phyloP scores from a whole-genome alignment of 345 rosid genomes.

The Eucalyptus lansdowneana region DNA sequence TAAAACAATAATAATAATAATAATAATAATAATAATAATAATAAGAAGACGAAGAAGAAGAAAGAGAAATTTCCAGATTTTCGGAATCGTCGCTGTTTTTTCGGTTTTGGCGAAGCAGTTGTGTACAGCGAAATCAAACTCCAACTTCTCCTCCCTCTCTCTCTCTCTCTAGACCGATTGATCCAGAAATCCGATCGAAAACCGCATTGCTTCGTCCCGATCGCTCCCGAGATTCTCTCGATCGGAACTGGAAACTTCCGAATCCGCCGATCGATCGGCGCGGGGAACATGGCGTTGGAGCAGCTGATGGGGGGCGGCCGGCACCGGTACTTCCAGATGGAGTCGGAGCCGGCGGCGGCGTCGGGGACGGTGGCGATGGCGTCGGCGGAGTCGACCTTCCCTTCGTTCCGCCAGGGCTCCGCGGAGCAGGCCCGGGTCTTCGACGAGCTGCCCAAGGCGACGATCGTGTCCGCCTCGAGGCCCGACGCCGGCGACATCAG shows the following conservation, averaged over 20 bases:
- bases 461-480: constrained; percentile 66
- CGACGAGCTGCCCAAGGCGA: constrained; percentile 76
- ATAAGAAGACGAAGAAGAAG: no score
- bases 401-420: constrained; percentile 37
- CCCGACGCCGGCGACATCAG: constrained; percentile 91
- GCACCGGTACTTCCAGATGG: constrained; percentile 66
- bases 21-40: background rate
- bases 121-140: background rate
- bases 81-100: background rate
- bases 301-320: constrained; percentile 57
- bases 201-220: background rate
- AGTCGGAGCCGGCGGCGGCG: constrained; percentile 34
- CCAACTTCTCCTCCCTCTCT: background rate
- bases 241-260: background rate
- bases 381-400: constrained; percentile 48
- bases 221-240: background rate
- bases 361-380: constrained; percentile 17
- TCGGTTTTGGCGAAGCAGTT: background rate
- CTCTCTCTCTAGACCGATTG: background rate
- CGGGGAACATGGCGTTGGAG: constrained; percentile 47
- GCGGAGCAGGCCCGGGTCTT: constrained; percentile 57
- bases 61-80: background rate
- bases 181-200: background rate
- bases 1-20: background rate
- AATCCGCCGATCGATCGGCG: background rate